Evolutionary conservation across 2,329 filamentous ascomycete genomes (phyloP), one percentile per base, ranked within the genome.

Genomic region (Ambrosiella cleistominuta): DNA sequence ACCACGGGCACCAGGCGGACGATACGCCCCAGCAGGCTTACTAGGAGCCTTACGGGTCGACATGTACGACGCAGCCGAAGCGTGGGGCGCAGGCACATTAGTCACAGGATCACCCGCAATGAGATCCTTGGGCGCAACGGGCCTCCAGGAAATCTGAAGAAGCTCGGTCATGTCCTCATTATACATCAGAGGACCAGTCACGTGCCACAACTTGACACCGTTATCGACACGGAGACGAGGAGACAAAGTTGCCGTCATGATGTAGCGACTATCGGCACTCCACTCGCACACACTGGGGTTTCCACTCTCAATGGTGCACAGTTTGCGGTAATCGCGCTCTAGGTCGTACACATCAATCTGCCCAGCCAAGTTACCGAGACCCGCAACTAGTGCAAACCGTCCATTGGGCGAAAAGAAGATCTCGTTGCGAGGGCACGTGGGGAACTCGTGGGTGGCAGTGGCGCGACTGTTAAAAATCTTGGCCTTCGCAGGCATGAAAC

Each of bases 401-500:
- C 90, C 91, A 62, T 88, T 89, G 13, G 93, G 91, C 11, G 91
- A 97, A 73, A 96, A 98, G 56, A 84, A 77, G 67, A 97, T 93
- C 56, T 91, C 97, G 73, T 98, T 98, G 66, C 93, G 85, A 11
- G 93, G 93, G 2, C 77, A 85, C 57, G 96, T 78, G 56, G 88
- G 81, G 72, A 98, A 96, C 61, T 79, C 87, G 71, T 96, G 88
- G 60, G 85, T 85, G 17, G 85, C 77, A 60, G 89, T 79, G 62
- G 87, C 93, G 62, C 88, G 84, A 65, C 85, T 81, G 70, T 96
- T 96, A 80, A 97, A 98, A 64, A 98, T 93, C 64, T 91, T 96
- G 2, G 91, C 93, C 78, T 97, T 97, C 58, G 93, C 88, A n/a
- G 93, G 93, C 89, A 96, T 97, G 71, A 88, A 97, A 62, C 93